phyloP scores from a whole-genome alignment of 2,329 filamentous ascomycete species.

The Didymella exigua region DNA sequence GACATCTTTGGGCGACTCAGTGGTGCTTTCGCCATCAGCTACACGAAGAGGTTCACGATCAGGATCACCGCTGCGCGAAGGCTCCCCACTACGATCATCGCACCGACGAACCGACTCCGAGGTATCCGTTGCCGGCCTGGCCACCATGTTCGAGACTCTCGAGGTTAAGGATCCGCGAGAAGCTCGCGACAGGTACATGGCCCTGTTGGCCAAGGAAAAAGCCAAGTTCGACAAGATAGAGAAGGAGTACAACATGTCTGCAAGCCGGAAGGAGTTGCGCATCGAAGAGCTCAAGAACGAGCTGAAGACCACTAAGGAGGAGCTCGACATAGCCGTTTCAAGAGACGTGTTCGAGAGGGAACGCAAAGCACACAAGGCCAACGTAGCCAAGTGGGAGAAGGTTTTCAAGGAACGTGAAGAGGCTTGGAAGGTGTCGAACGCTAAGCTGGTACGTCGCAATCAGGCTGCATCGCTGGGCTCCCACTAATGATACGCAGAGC shows the following conservation, averaged over 20 bases:
- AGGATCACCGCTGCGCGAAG: slow-evolving; percentile 50
- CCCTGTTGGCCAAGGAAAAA: slow-evolving; percentile 52
- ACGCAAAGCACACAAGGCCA: slow-evolving; percentile 38
- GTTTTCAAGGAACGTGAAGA: slow-evolving; percentile 42
- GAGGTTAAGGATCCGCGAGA: slow-evolving; percentile 59
- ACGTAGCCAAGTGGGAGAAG: slow-evolving; percentile 41
- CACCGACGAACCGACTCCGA: slow-evolving; percentile 47
- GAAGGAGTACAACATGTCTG: slow-evolving; percentile 70
- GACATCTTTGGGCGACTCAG: slow-evolving; percentile 37
- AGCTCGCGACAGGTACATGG: slow-evolving; percentile 51
- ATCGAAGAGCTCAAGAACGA: slow-evolving; percentile 41
- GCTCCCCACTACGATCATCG: slow-evolving; percentile 29
- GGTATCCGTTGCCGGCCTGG: slow-evolving; percentile 53
- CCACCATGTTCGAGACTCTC: slow-evolving; percentile 74
- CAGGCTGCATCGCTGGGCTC: neutral
- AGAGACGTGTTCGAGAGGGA: slow-evolving; percentile 39
- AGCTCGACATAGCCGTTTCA: slow-evolving; percentile 31
- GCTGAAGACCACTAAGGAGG: slow-evolving; percentile 27
- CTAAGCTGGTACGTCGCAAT: slow-evolving; percentile 32
- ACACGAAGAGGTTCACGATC: slow-evolving; percentile 19
- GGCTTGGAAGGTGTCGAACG: slow-evolving; percentile 31
- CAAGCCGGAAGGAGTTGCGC: slow-evolving; percentile 35
- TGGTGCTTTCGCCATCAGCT: slow-evolving; percentile 33
- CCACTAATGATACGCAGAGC: slow-evolving; percentile 21
- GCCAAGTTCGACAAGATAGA: slow-evolving; percentile 51